Evolutionary conservation across 345 rosid species (phyloP).

Genomic region (Excoecaria agallocha): DNA sequence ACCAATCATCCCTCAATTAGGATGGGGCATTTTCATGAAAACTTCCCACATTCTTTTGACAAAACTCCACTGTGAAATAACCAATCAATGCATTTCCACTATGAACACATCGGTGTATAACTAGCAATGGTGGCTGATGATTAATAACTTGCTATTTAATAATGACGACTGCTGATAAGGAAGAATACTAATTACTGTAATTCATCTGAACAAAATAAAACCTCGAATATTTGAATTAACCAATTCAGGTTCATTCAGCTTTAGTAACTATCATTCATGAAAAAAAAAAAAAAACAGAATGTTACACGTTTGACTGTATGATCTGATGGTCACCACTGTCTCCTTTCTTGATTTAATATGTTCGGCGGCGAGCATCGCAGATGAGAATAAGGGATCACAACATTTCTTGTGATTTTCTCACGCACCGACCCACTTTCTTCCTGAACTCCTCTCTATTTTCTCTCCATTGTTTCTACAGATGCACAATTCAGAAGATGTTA

Average conservation of each 20-base stretch:
- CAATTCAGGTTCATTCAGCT: not conserved
- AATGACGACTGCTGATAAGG: no score
- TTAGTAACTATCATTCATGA: not conserved
- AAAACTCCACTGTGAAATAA: no score
- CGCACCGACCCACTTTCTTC: conserved; percentile 30
- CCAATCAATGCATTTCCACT: no score
- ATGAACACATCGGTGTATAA: no score
- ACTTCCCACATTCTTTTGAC: no score
- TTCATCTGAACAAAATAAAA: conserved; percentile 10
- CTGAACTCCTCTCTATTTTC: conserved; percentile 26
- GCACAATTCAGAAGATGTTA: not conserved
- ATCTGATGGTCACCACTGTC: not conserved
- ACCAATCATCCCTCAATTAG: no score
- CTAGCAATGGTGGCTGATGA: no score
- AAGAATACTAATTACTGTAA: not conserved
- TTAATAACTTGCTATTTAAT: no score
- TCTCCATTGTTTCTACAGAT: conserved; percentile 32
- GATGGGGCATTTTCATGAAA: no score
- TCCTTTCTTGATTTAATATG: not conserved
- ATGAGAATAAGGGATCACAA: conserved; percentile 11
- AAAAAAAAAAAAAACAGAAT: conserved; percentile 4
- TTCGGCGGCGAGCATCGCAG: conserved; percentile 2
- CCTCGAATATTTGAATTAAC: not conserved
- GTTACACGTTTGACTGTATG: conserved; percentile 6
- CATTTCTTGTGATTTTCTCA: conserved; percentile 34